Evolutionary conservation across 306 rosid species (phyloP).

Genomic region (Hylodesmum podocarpum): DNA sequence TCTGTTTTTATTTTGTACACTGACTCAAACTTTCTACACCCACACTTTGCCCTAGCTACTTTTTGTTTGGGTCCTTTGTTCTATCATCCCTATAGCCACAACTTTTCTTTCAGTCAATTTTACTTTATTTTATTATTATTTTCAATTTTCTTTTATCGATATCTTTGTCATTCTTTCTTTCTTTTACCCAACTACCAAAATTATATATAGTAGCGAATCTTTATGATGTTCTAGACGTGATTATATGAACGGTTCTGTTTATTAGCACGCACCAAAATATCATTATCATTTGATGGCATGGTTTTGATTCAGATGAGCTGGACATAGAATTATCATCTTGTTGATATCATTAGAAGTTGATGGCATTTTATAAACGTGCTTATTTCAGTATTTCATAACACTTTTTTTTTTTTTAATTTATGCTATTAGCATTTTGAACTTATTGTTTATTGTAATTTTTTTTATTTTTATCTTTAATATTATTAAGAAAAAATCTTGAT

Average conservation of each 20-base stretch:
- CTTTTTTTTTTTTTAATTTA: too few species aligned
- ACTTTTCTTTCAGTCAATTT: background rate
- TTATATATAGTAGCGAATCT: background rate
- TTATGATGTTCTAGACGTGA: background rate
- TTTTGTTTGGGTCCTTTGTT: conserved; percentile 26
- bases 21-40: conserved; percentile 34
- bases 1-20: conserved; percentile 21
- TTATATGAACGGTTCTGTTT: conserved; percentile 24
- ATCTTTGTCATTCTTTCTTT: background rate
- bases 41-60: conserved; percentile 35
- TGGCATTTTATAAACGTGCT: background rate
- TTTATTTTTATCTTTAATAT: background rate
- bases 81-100: background rate
- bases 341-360: background rate
- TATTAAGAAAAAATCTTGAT: too few species aligned
- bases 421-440: background rate
- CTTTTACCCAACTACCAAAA: background rate
- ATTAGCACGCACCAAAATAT: conserved; percentile 8
- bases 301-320: background rate
- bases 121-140: background rate
- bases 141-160: background rate
- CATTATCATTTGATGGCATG: conserved; percentile 23
- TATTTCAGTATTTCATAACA: background rate
- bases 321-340: background rate
- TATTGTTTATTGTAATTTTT: background rate